Base-by-base conservation (phyloP, 352 stramenopile genomes). In the Globisporangium parvum region DNA sequence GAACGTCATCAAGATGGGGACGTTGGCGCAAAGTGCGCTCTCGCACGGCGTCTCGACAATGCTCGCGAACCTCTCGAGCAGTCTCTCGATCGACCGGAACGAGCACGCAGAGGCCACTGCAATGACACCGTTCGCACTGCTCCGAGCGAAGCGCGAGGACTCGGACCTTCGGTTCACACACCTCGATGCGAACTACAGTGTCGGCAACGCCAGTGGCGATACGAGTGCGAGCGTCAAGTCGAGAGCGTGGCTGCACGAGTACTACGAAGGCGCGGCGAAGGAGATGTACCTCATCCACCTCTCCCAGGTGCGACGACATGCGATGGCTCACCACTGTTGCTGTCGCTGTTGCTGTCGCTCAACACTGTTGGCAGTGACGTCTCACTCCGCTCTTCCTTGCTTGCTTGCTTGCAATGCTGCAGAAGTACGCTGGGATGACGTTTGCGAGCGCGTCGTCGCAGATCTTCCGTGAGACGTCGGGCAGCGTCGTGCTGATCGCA, bases 1-100 rank as follows among this genome's bases (percentile, higher is more conserved):
- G 47, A 89, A 95, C 55, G 76, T 89, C 26, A 88, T 95, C 55
- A 93, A 93, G 47, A 93, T 95, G 80, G 85, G 83, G 3, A 76
- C 83, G 17, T 51, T 96, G n/a, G 85, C 87, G 21, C 84, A 92
- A 24, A 93, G 79, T 39, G 59, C 75, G 14, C 60, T 89, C 12
- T 85, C 80, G 4, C 82, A 87, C 20, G 87, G 87, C 0, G 74
- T 87, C 14, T 91, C 82, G 6, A 95, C 87, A 3, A 85, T 96
- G 74, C 62, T 96, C 20, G 77, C 86, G 4, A 96, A 96, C 45
- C 53, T 96, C 6, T 73, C 70, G n/a, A 79, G 81, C 8, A 92
- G 84, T 57, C 65, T 94, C 14, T 91, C 84, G 11, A 64, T 89
- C 35, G 71, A 85, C 45, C 70, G 55, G n/a, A 62, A 62, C 18